Evolutionary conservation across 768 basidiomycete genomes (phyloP), one percentile per base, ranked within the genome.

Genomic region (Trametes elegans): DNA sequence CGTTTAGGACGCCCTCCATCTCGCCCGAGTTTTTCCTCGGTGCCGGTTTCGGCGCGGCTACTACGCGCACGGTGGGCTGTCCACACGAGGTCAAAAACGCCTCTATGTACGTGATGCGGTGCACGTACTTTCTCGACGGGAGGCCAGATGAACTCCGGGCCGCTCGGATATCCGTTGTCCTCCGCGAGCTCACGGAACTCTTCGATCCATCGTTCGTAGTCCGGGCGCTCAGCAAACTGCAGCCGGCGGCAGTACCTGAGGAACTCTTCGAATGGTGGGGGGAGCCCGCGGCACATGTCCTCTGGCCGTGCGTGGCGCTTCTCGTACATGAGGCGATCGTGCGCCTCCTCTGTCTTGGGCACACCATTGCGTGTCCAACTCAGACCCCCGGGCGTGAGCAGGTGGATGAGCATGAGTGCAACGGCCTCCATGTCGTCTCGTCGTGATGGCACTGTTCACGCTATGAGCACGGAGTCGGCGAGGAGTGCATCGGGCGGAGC

Each of bases 331-430:
- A 91, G 70, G 3, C 74, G 76, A 26, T 78, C 73, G 68, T 90
- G 88, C 9, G 82, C 82, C 16, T 73, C 76, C 19, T 83, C 79
- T 6, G 83, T 83, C 61, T 85, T 87, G 7, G 88, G 88, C 13
- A 90, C 79, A n/a, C 88, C 88, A 57, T 87, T 86, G 21, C 88
- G 79, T 35, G 87, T 90, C 88, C 88, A 91, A 16, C 80, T 71
- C 21, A 91, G 79, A 8, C 88, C 88, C 14, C 82, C 79, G 2
- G 88, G 88, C 6, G 84, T 91, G 39, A 91, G 75, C 23, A 91
- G 76, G 65, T 91, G 88, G 50, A 91, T 87, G 49, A 91, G 74
- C 87, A 91, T 87, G 41, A 91, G 74, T 3, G 86, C 86, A 18
- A 80, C 74, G 0, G 88, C 88, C 68, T 91, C 88, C 42, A 91